phyloP scores from a whole-genome alignment of 306 rosid genomes.

The Sophora flavescens region DNA sequence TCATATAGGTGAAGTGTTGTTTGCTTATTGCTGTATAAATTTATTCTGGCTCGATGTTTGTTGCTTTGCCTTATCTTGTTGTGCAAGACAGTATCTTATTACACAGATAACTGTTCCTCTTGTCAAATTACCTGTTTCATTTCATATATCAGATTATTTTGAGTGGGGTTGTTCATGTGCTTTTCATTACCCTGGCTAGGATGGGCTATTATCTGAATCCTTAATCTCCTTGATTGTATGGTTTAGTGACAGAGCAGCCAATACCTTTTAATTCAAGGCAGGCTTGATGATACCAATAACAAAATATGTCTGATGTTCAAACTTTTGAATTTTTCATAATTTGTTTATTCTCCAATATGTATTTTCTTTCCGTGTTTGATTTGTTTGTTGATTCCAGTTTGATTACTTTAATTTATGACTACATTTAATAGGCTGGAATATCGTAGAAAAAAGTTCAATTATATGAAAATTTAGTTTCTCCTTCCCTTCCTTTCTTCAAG shows the following conservation, averaged over 20 bases:
- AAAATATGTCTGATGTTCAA: not conserved
- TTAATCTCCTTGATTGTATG: not conserved
- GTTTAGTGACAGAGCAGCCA: not conserved
- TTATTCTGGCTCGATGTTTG: not conserved
- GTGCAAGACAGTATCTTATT: constrained; percentile 20
- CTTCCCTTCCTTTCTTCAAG: too few species aligned
- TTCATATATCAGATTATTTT: not conserved
- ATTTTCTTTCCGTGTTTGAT: not conserved
- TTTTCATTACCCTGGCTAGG: not conserved
- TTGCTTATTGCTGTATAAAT: constrained; percentile 13
- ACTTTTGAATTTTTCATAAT: not conserved
- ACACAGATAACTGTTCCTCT: not conserved
- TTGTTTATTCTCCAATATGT: not conserved
- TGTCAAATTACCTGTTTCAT: not conserved
- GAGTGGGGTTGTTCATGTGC: not conserved
- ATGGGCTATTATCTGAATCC: not conserved
- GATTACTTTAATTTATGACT: not conserved
- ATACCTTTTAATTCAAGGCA: not conserved
- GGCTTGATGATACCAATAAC: not conserved
- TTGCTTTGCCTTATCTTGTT: constrained; percentile 10
- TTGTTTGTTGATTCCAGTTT: not conserved
- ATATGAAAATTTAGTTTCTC: too few species aligned
- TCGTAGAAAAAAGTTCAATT: not conserved
- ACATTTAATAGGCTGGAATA: not conserved
- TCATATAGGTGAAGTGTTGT: constrained; percentile 68